A percentile compares a stretch with the other conserved stretches of the same genome.
These are phyloP conservation scores for Aspergillus felis DNA, from an alignment of 2,329 filamentous ascomycete genomes.

Conservation along the genomic window DNA sequence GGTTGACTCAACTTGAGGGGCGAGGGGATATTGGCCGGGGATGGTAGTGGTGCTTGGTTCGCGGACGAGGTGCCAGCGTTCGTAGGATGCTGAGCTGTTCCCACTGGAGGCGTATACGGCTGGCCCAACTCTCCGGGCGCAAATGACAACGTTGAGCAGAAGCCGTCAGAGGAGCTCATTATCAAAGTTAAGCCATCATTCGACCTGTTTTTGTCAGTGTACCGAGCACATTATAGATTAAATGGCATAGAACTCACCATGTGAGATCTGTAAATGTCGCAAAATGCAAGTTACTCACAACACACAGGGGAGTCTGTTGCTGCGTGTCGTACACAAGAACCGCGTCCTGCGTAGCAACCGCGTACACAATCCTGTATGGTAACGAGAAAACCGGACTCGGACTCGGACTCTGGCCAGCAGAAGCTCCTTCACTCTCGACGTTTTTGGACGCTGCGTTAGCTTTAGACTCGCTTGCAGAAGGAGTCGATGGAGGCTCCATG, in stretches of 20 bases:
- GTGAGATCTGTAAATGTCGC: conserved; percentile 95
- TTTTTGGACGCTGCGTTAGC: conserved; percentile 52
- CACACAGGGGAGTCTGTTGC: conserved; percentile 85
- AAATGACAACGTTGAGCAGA: conserved; percentile 90
- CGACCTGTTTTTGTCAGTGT: conserved; percentile 53
- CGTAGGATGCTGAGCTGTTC: conserved; percentile 27
- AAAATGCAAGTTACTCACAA: conserved; percentile 96
- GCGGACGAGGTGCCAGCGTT: conserved; percentile 48
- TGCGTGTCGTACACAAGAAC: conserved; percentile 96
- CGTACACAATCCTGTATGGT: conserved; percentile 92
- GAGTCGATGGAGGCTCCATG: conserved; percentile 70
- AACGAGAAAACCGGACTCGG: conserved; percentile 67
- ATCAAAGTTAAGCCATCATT: conserved; percentile 73
- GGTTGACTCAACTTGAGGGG: conserved; percentile 52
- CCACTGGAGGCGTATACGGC: conserved; percentile 57
- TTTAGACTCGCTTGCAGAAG: conserved; percentile 49
- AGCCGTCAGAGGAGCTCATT: conserved; percentile 97
- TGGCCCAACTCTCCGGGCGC: conserved; percentile 78
- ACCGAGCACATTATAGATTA: neutral
- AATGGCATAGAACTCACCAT: conserved; percentile 61
- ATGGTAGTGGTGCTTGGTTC: conserved; percentile 67
- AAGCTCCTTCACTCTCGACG: conserved; percentile 47
- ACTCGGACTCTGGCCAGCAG: conserved; percentile 53
- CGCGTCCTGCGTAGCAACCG: conserved; percentile 93
- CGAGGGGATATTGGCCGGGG: conserved; percentile 56